Base-by-base conservation (phyloP, 1,284 basidiomycete species). In the Ceratobasidium papillatum region DNA sequence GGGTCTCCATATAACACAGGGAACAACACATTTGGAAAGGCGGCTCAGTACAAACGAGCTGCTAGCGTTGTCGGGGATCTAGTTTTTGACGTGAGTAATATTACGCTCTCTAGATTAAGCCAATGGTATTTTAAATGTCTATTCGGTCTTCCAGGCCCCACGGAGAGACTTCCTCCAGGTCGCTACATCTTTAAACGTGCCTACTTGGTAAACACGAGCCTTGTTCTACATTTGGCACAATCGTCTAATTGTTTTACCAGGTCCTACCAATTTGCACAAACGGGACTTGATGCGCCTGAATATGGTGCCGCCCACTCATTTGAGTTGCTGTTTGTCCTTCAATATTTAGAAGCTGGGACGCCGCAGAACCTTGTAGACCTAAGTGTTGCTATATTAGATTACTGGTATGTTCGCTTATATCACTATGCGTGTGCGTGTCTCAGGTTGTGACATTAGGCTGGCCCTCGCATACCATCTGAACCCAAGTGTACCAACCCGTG, bases 1-100 rank as follows among this genome's bases (percentile, higher is more conserved):
- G 75, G 75, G 3, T 73, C 69, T 1, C 75, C 75, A 5, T 75
- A 75, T 30, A 51, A 52, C n/a, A 66, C 75, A 9, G 75, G 63
- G 0, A 69, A 75, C 27, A 27, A 68, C 22, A 66, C 69, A 27
- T 71, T 68, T 54, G 71, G 59, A 11, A 51, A 62, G 22, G 49
- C 59, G 3, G 61, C 68, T 49, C 75, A 73, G 61, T 75, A 64
- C 49, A 75, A 75, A 32, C 68, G 75, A 11, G 61, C 69, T 30
- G 69, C 68, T 32, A 72, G 66, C 34, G 61, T 64, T 19, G 19
- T 72, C 30, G 68, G 69, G 5, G 75, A 75, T 47, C 19, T 64
- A 12, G 22, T 73, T 32, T 68, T 73, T 22, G 69, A 75, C 3
- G 59, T 73, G n/a, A 58, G 58, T 61, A 22, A 47, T 47, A 47